Percentiles rank a stretch among this genome's conserved stretches.
Evolutionary conservation across 345 rosid species (phyloP).

Genomic region (Moricandia moricandioides): DNA sequence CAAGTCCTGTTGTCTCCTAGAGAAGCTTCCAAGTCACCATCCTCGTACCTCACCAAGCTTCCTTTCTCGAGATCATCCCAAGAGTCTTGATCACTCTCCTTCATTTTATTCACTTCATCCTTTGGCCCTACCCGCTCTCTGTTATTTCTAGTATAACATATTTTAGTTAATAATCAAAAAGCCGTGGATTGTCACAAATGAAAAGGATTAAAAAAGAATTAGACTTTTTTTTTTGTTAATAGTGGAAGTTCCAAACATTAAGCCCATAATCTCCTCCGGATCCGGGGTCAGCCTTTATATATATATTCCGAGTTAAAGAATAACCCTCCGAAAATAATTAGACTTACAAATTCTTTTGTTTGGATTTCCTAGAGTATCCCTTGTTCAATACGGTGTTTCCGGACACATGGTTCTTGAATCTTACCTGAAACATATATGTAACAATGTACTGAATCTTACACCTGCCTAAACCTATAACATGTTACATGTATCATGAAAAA

Average conservation of each 20-base stretch:
- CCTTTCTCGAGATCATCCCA: slow-evolving; percentile 36
- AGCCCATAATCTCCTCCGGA: background rate
- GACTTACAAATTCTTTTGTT: slow-evolving; percentile 46
- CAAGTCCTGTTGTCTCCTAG: slow-evolving; percentile 13
- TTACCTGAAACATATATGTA: slow-evolving; percentile 51
- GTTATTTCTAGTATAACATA: background rate
- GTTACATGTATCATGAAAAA: background rate
- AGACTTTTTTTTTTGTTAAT: background rate
- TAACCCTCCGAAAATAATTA: background rate
- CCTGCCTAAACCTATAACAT: background rate
- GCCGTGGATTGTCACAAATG: background rate
- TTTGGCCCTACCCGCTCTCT: slow-evolving; percentile 24
- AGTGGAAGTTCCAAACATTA: too few species aligned
- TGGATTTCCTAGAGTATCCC: slow-evolving; percentile 41
- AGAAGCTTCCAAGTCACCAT: slow-evolving; percentile 13
- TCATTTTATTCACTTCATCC: slow-evolving; percentile 3
- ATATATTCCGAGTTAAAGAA: background rate
- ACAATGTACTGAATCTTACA: background rate
- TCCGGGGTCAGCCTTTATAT: too few species aligned
- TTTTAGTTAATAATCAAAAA: background rate
- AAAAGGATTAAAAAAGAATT: background rate
- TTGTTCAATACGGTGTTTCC: slow-evolving; percentile 34
- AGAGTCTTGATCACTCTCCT: slow-evolving; percentile 16
- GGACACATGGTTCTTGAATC: slow-evolving; percentile 62
- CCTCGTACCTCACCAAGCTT: slow-evolving; percentile 18